Percentiles rank a stretch among this genome's conserved stretches.
phyloP scores from a whole-genome alignment of 305 asterid species.

The Andrographis paniculata region DNA sequence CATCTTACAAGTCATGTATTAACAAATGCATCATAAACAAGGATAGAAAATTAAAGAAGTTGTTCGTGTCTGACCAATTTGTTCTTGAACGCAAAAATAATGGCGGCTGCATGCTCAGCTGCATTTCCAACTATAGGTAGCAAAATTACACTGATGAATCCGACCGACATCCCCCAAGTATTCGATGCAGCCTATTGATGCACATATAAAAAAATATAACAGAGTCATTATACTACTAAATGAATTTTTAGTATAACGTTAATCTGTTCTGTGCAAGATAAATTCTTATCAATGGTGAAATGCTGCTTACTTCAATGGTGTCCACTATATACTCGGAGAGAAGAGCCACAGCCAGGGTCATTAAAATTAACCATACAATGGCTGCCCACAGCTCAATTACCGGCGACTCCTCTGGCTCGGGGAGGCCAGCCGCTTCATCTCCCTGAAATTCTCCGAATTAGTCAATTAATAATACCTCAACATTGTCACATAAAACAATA shows the following conservation, averaged over 20 bases:
- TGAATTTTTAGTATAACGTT: background rate
- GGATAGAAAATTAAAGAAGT: no score
- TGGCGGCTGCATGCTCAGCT: conserved; percentile 96
- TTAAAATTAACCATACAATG: conserved; percentile 51
- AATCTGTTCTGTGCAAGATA: no score
- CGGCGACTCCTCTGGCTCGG: conserved; percentile 35
- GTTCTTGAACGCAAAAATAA: conserved; percentile 86
- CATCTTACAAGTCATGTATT: no score
- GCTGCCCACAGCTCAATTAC: conserved; percentile 70
- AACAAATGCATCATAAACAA: no score
- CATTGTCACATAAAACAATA: background rate
- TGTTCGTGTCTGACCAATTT: conserved; percentile 44
- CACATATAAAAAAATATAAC: background rate
- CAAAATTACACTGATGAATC: conserved; percentile 82
- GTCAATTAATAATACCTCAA: no score
- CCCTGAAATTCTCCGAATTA: no score
- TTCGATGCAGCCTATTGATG: conserved; percentile 53
- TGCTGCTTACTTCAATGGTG: conserved; percentile 62
- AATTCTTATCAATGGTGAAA: no score
- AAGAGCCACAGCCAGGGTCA: conserved; percentile 74
- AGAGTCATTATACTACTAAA: no score
- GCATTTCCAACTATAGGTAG: conserved; percentile 96
- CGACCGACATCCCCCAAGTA: conserved; percentile 79
- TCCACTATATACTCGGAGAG: conserved; percentile 78
- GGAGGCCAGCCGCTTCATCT: conserved; percentile 22